Evolutionary conservation across 75 land plant genomes (phyloP), one percentile per base, ranked within the genome.

Genomic region (Sequoiadendron giganteum): DNA sequence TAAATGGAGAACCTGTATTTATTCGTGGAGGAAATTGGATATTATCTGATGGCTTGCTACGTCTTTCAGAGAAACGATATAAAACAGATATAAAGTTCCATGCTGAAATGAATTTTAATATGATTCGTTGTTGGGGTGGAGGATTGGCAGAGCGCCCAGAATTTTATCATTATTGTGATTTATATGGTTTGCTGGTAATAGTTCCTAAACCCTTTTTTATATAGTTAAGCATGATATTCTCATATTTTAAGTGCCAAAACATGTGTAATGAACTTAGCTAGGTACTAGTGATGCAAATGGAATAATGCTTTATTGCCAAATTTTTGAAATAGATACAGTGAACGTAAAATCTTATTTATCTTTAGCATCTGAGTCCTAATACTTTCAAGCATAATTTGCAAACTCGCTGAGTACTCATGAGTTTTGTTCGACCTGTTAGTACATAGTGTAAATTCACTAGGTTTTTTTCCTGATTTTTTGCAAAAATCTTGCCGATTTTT

Each of bases 1-100:
- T 98, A 81, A 98, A 98, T 95, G 99, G 99, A n/a, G 90, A 98
- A 77, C 98, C 93, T 30, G 86, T 98, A 58, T 98, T 95, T 86
- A 97, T 98, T 65, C 95, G 99, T 89, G 99, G 99, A 47, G 99
- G 98, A 40, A 98, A 98, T 83, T 98, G 98, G 98, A 98, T 96
- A 80, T 89, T 98, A 45, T 98, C 99, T 18, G 99, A 98, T 93
- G 98, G 97, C 28, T 89, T 98, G 78, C 89, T 98, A 21, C 93
- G 99, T 36, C 96, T 98, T 79, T 94, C 99, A 39, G 90, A 95
- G 82, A 89, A 95, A 61, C 95, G 99, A 49, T 98, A 98, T 77
- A 54, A 93, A 87, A 90, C 98, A 78, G 99, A 98, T 70, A 95
- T 98, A 49, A 94, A 92, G 82, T 98, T 98, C 80, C 99, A 98